Percentiles rank a stretch among this genome's conserved stretches.
phyloP scores from a whole-genome alignment of 257 asterid species.

The Ajuga chamaepitys region DNA sequence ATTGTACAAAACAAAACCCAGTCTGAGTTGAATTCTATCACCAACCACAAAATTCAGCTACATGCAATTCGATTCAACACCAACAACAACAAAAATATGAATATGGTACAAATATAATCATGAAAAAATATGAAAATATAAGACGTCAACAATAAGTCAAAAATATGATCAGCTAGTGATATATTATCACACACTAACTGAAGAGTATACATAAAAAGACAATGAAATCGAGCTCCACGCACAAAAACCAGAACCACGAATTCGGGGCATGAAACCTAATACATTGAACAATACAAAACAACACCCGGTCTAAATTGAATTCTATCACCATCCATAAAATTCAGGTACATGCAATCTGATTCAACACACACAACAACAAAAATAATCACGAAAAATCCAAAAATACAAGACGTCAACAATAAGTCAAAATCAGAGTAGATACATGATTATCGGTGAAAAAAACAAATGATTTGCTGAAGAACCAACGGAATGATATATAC shows the following conservation, averaged over 20 bases:
- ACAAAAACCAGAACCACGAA: background rate
- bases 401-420: constrained; percentile 6
- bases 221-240: constrained; percentile 8
- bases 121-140: background rate
- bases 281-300: background rate
- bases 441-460: background rate
- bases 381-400: background rate
- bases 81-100: constrained; percentile 1
- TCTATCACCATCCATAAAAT: constrained; percentile 5
- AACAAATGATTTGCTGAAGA: constrained; percentile 17
- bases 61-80: background rate
- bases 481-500: constrained; percentile 1
- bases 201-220: background rate
- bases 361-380: background rate
- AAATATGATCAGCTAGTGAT: background rate
- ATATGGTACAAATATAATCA: background rate
- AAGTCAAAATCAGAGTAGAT: constrained; percentile 10
- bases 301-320: constrained; percentile 2
- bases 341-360: constrained; percentile 8
- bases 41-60: constrained; percentile 9
- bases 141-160: background rate
- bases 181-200: background rate
- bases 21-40: background rate
- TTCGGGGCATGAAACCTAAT: background rate
- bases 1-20: background rate